Base-by-base conservation (phyloP, 768 basidiomycete species). In the Trametopsis cervina region DNA sequence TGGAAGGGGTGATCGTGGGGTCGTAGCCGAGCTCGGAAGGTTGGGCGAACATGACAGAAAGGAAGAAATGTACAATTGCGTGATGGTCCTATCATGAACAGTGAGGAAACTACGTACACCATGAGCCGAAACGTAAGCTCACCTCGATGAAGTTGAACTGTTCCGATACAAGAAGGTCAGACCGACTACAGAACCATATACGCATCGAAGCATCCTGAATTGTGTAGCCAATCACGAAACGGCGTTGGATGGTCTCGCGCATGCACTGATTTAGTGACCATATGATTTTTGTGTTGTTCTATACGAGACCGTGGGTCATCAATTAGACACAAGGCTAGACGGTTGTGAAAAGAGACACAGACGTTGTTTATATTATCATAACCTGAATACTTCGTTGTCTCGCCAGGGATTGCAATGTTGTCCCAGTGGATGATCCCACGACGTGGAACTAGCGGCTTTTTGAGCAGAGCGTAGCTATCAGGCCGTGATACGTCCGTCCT, bases 211-310 rank as follows among this genome's bases (percentile, higher is more conserved):
- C 17, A 10, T 46, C 21, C 33, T 46, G 18, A 15, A 46, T 37
- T 2, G 44, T 46, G 29, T 37, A 39, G 1, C 35, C 45, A 13
- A 38, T 18, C 1, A 46, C 36, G 35, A 46, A 46, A 4, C 45
- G 33, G 11, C 45, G 36, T 13, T 22, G 1, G 9, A 37, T 17
- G 23, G 37, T 37, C 22, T 46, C 45, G 6, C 23, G 45, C 45
- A 46, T 46, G 24, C 23, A 24, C 9, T 39, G 24, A 11, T 6
- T 2, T 24, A 46, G 22, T 4, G 35, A 23, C 45, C 45, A 17
- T 12, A 37, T 13, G 35, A 46, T 36, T 37, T 46, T 46, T 2
- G 7, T 37, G 1, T n/a, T 21, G 21, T 46, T 36, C 50, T 51
- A 18, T 2, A 21, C 2, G 2, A 17, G 17, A 5, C 25, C 15